phyloP scores from a whole-genome alignment of 495 filamentous ascomycete species.

The Aspergillus homomorphus region DNA sequence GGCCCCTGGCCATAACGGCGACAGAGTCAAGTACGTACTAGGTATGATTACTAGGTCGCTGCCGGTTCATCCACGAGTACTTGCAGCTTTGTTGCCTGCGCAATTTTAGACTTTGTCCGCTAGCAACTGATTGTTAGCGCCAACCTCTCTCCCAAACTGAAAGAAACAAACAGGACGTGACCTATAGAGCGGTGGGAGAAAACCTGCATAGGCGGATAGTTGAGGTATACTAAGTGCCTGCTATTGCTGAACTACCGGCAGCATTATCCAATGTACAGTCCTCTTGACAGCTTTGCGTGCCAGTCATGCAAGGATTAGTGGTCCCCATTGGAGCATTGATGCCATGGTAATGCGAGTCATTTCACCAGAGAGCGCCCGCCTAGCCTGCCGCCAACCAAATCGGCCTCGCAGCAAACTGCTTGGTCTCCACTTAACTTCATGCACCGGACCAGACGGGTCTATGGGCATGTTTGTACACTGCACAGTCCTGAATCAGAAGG shows the following conservation, averaged over 20 bases:
- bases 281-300: neutral
- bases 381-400: constrained; percentile 21
- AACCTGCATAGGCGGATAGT: too few relatives aligned
- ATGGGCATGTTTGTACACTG: constrained; percentile 3
- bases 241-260: neutral
- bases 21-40: neutral
- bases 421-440: constrained; percentile 29
- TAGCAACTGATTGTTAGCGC: neutral
- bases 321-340: neutral
- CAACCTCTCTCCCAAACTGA: neutral
- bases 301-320: neutral
- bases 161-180: neutral
- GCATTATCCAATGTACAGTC: neutral
- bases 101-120: neutral
- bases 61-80: neutral
- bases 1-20: neutral
- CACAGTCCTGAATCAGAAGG: neutral
- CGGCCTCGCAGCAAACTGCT: constrained; percentile 9
- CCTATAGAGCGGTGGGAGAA: too few relatives aligned
- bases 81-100: neutral
- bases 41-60: neutral
- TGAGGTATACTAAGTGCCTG: neutral
- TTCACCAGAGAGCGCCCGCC: constrained; percentile 5
- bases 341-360: constrained; percentile 18
- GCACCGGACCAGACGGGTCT: constrained; percentile 27